phyloP scores from a whole-genome alignment of 495 filamentous ascomycete genomes.

The Neurospora cerealis region DNA sequence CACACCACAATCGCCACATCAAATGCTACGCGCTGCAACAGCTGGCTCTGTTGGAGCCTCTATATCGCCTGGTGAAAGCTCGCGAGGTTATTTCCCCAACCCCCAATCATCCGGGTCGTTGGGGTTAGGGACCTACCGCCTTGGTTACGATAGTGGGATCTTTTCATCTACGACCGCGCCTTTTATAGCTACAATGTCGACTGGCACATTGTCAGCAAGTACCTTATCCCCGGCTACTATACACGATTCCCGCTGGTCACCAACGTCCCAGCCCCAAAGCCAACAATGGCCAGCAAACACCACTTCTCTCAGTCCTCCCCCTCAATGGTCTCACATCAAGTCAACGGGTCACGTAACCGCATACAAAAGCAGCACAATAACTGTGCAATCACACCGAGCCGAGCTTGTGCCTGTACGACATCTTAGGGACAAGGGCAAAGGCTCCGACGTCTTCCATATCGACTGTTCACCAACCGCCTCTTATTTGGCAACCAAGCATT shows the following conservation, averaged over 20 bases:
- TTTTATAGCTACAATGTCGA: background rate
- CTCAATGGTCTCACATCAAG: background rate
- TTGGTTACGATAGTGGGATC: background rate
- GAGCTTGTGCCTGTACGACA: slow-evolving; percentile 4
- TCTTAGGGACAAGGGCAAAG: slow-evolving; percentile 14
- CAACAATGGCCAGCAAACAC: background rate
- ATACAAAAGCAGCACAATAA: background rate
- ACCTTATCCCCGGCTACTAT: background rate
- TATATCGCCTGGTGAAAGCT: background rate
- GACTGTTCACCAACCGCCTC: slow-evolving; percentile 10
- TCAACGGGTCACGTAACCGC: background rate
- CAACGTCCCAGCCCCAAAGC: background rate
- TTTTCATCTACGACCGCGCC: background rate
- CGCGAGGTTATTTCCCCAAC: background rate
- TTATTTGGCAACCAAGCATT: slow-evolving; percentile 15
- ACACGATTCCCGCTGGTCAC: background rate
- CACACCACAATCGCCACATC: background rate
- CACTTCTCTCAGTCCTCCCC: background rate
- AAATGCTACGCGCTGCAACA: background rate
- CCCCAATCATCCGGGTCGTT: background rate
- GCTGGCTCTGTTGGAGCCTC: background rate
- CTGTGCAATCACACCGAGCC: slow-evolving; percentile 3
- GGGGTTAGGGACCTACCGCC: background rate
- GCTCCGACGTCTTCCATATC: slow-evolving; percentile 16
- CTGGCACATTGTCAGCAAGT: background rate